Evolutionary conservation across 1,284 basidiomycete genomes (phyloP).

Genomic region (Hemileia vastatrix): DNA sequence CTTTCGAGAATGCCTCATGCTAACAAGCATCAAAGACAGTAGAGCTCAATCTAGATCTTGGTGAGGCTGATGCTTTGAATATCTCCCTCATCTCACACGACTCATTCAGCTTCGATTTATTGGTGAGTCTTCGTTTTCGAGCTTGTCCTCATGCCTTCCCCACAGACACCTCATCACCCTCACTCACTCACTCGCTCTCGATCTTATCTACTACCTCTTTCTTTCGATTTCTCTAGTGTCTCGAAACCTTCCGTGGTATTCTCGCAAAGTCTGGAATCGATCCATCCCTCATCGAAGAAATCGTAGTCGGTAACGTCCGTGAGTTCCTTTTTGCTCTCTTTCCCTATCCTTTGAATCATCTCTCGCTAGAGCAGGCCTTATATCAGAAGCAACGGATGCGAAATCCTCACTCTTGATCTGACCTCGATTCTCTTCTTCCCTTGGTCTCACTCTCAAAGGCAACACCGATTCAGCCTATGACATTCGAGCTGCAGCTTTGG

Average conservation of each 20-base stretch:
- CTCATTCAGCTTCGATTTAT: too few relatives aligned
- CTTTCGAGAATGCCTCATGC: too few relatives aligned
- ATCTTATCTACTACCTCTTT: neutral
- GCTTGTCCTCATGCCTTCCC: neutral
- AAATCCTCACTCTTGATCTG: too few relatives aligned
- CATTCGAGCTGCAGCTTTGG: constrained; percentile 62
- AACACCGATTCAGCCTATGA: constrained; percentile 54
- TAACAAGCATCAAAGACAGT: too few relatives aligned
- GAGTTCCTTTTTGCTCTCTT: neutral
- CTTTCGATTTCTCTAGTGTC: constrained; percentile 31
- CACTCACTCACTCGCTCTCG: neutral
- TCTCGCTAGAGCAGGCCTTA: constrained; percentile 6
- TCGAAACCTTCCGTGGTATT: constrained; percentile 34
- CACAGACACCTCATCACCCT: neutral
- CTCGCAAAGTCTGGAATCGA: constrained; percentile 32
- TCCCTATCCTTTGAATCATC: neutral
- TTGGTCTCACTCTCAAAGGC: too few relatives aligned
- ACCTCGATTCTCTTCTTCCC: too few relatives aligned
- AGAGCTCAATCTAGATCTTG: too few relatives aligned
- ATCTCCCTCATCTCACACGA: too few relatives aligned
- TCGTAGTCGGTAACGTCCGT: constrained; percentile 35
- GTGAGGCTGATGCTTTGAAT: too few relatives aligned
- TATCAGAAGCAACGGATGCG: too few relatives aligned
- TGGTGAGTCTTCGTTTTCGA: too few relatives aligned
- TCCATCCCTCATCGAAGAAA: constrained; percentile 35